These are phyloP conservation scores for Domatiomyces catenatus DNA, from an alignment of 2,329 filamentous ascomycete genomes.

Conservation along the genomic window DNA sequence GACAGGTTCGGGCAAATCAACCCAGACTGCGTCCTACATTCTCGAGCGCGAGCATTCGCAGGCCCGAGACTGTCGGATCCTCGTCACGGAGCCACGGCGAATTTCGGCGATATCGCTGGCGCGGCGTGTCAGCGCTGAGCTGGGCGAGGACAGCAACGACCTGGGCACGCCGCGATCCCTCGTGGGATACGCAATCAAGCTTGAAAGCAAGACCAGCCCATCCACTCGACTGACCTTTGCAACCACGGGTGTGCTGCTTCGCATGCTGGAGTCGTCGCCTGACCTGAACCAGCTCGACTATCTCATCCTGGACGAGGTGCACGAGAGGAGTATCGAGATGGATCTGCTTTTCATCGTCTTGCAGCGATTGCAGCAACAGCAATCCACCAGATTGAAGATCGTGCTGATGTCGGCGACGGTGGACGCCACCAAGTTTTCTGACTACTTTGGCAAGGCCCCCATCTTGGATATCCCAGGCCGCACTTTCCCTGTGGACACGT, in stretches of 20 bases:
- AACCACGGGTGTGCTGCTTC: constrained; percentile 75
- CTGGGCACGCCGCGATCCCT: constrained; percentile 70
- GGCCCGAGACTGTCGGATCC: constrained; percentile 75
- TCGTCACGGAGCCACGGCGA: constrained; percentile 84
- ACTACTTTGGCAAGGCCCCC: constrained; percentile 65
- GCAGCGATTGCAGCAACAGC: constrained; percentile 59
- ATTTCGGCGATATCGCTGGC: constrained; percentile 94
- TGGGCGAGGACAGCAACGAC: constrained; percentile 71
- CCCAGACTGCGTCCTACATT: constrained; percentile 87
- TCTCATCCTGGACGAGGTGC: constrained; percentile 90
- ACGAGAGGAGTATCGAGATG: constrained; percentile 90
- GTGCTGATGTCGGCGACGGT: constrained; percentile 96
- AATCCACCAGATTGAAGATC: constrained; percentile 67
- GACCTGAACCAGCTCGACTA: constrained; percentile 83
- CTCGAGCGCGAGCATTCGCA: constrained; percentile 73
- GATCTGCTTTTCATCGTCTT: constrained; percentile 91
- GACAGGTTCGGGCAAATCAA: constrained; percentile 93
- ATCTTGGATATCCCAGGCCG: constrained; percentile 81
- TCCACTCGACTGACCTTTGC: constrained; percentile 81
- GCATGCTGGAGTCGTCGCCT: constrained; percentile 84
- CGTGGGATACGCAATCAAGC: constrained; percentile 82
- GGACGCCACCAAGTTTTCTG: constrained; percentile 78
- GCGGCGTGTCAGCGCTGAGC: constrained; percentile 80
- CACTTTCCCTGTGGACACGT: constrained; percentile 80
- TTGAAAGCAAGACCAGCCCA: constrained; percentile 72